phyloP scores from a whole-genome alignment of 2,329 filamentous ascomycete genomes.

The Aspergillus sp. region DNA sequence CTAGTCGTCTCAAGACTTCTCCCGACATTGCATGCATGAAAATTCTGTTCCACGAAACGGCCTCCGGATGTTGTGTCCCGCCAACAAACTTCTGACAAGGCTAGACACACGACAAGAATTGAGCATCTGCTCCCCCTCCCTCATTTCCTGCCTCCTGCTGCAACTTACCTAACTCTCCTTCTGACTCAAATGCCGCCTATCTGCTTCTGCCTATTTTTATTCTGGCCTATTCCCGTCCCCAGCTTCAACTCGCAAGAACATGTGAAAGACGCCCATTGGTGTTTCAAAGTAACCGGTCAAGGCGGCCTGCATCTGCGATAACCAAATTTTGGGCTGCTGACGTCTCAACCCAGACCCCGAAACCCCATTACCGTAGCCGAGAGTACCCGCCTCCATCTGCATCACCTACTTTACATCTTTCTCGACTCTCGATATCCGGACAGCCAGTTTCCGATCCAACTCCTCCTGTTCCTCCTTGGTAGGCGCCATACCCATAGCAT shows the following conservation, averaged over 20 bases:
- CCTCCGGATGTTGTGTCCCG: constrained; percentile 24
- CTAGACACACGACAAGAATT: constrained; percentile 14
- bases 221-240: not conserved
- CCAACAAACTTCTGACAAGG: constrained; percentile 26
- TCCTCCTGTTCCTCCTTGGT: constrained; percentile 72
- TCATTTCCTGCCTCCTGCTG: not conserved
- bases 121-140: not conserved
- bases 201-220: constrained; percentile 3
- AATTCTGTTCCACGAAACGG: constrained; percentile 26
- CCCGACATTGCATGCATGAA: constrained; percentile 20
- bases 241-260: constrained; percentile 1
- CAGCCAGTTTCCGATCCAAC: constrained; percentile 52
- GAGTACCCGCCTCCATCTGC: not conserved
- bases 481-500: constrained; percentile 70
- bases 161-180: not conserved
- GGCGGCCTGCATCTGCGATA: not conserved
- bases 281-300: not conserved
- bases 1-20: constrained; percentile 11
- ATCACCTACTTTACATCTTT: constrained; percentile 26
- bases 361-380: not conserved
- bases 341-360: not conserved
- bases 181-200: not conserved
- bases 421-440: constrained; percentile 38
- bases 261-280: not conserved
- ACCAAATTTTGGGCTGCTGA: not conserved